Percentiles rank a stretch among this genome's conserved stretches.
Conservation (phyloP, 345 rosid species). For the Populus pruinosa region DNA sequence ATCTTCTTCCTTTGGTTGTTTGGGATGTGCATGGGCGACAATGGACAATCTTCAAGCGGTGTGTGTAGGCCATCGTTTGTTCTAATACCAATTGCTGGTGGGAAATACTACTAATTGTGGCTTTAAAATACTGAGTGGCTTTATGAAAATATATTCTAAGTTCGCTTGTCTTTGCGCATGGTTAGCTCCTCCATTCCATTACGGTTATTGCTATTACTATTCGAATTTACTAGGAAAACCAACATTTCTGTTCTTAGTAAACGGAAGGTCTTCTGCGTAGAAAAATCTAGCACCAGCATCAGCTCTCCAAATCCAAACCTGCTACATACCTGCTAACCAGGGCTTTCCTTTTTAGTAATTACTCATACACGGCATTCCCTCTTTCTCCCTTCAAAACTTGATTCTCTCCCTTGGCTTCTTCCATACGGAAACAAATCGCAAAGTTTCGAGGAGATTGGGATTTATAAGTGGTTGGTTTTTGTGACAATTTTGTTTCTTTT, state of each 20-base stretch:
- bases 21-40: no score
- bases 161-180: neutral
- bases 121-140: no score
- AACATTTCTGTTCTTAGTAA: neutral
- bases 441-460: conserved; percentile 1
- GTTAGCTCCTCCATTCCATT: neutral
- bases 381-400: neutral
- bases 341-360: neutral
- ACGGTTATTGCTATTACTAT: no score
- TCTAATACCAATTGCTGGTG: no score
- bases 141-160: neutral
- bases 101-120: no score
- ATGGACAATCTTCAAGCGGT: no score
- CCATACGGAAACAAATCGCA: neutral
- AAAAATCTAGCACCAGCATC: neutral
- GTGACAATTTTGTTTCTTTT: neutral
- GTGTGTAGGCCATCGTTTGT: no score
- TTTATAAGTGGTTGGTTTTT: neutral
- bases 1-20: no score
- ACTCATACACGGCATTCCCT: neutral
- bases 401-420: neutral
- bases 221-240: no score
- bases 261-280: neutral
- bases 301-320: neutral
- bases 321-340: neutral